phyloP scores from a whole-genome alignment of 2,329 filamentous ascomycete genomes.

The Zelopaecilomyces penicillatus region DNA sequence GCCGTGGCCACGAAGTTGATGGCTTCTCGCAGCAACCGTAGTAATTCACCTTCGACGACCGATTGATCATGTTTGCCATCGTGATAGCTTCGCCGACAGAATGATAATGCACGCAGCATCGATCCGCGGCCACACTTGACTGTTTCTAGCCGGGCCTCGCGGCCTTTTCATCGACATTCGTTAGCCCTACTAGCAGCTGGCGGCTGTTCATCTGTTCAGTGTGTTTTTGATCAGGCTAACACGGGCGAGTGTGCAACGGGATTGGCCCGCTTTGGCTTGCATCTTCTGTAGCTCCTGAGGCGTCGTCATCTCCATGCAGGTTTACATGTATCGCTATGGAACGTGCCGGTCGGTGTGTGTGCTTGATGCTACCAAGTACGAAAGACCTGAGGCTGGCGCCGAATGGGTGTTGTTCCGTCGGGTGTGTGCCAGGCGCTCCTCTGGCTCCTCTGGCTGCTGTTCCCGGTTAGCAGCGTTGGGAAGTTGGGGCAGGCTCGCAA shows the following conservation, averaged over 20 bases:
- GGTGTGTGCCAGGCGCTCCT: too few species aligned
- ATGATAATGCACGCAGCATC: background rate
- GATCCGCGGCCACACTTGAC: background rate
- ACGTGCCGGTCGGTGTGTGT: too few species aligned
- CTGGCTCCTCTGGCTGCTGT: too few species aligned
- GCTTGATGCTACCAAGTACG: too few species aligned
- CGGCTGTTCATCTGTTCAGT: constrained; percentile 3
- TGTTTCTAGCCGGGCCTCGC: constrained; percentile 1
- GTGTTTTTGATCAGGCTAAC: background rate
- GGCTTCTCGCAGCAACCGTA: background rate
- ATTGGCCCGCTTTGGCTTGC: background rate
- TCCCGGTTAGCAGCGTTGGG: too few species aligned
- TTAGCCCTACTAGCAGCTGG: constrained; percentile 12
- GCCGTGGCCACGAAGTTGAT: too few species aligned
- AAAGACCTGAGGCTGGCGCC: too few species aligned
- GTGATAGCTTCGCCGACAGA: too few species aligned
- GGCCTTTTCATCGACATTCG: constrained; percentile 11
- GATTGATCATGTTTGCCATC: too few species aligned
- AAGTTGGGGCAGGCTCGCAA: too few species aligned
- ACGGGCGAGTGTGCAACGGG: background rate
- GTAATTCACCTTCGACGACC: background rate
- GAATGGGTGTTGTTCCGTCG: too few species aligned
- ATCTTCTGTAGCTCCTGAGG: constrained; percentile 6
- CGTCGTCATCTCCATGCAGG: constrained; percentile 23
- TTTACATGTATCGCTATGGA: too few species aligned